Evolutionary conservation across 345 rosid genomes (phyloP), one percentile per base, ranked within the genome.

Genomic region (Murraya paniculata): DNA sequence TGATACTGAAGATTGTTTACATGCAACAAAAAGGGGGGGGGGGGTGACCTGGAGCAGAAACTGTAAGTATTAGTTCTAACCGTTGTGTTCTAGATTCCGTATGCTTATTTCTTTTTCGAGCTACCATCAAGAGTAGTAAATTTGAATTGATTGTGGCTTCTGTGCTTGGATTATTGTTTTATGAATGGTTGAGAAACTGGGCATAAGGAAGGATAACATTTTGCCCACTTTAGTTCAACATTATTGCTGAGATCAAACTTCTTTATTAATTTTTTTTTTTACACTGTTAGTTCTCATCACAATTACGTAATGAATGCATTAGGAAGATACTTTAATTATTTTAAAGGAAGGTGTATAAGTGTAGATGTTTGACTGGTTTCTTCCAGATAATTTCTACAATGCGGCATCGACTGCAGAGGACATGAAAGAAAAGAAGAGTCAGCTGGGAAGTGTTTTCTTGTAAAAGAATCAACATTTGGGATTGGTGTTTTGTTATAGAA

Each of bases 1-100:
- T 79, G 74, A 69, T 11, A 70, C 78, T 39, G 85, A 88, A 76
- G 90, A 84, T 81, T 68, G 82, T 75, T 77, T 80, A 53, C 81
- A 30, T 60, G 59, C 74, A 21, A 73, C 80, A 7, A 80, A 86
- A 77, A 77, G 59, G 84, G 86, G 79, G 58, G 81, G 59, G 84
- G 86, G 79, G 58, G 81, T 86, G 56, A 82, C 88, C 71, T 81
- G 81, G 88, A 66, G 58, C 39, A 39, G 68, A 70, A 82, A 79
- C 78, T 41, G 88, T 87, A 85, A 85, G 87, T 85, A 53, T 59
- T 19, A 60, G 56, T 62, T 25, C 19, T 35, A 76, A 36, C 64
- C 25, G 31, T 45, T 22, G 6, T 74, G 75, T 67, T 41, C 10
- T 19, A 30, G 61, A 14, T 53, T 74, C 50, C 19, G 19, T 33